Percentiles rank a stretch among this genome's conserved stretches.
phyloP scores from a whole-genome alignment of 371 early-diverging fungal genomes.

The Chytridium lagenaria region DNA sequence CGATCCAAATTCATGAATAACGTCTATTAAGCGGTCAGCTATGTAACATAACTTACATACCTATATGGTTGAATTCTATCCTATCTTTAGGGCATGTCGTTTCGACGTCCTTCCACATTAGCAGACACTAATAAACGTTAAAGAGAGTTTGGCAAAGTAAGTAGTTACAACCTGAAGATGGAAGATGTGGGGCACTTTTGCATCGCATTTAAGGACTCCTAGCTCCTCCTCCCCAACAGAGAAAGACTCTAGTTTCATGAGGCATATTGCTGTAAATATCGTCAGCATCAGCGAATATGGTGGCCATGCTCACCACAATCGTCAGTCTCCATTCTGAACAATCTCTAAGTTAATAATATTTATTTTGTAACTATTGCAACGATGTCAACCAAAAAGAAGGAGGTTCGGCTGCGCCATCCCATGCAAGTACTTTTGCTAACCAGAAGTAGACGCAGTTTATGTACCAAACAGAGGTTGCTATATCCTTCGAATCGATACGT shows the following conservation, averaged over 20 bases:
- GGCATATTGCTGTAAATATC: slow-evolving; percentile 18
- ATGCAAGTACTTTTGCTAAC: neutral
- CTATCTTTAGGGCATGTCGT: slow-evolving; percentile 9
- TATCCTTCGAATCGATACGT: neutral
- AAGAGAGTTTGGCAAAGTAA: neutral
- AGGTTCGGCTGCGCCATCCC: neutral
- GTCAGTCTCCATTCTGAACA: neutral
- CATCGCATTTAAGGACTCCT: slow-evolving; percentile 6
- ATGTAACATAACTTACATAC: neutral
- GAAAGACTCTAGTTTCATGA: slow-evolving; percentile 10
- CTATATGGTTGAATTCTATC: neutral
- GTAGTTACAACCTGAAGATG: slow-evolving; percentile 8
- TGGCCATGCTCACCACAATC: neutral
- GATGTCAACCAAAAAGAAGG: slow-evolving; percentile 4
- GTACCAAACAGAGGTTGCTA: slow-evolving; percentile 9
- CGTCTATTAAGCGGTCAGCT: neutral
- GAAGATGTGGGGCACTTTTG: slow-evolving; percentile 1
- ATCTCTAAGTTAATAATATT: neutral
- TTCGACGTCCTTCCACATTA: slow-evolving; percentile 2
- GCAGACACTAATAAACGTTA: neutral
- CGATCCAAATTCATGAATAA: neutral
- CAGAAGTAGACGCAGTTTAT: slow-evolving; percentile 3
- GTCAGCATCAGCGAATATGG: neutral
- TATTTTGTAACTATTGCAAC: neutral
- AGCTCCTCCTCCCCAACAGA: slow-evolving; percentile 7